Conservation (phyloP, 176 grass and related monocot genomes). For the Cenchrus fungigraminus region DNA sequence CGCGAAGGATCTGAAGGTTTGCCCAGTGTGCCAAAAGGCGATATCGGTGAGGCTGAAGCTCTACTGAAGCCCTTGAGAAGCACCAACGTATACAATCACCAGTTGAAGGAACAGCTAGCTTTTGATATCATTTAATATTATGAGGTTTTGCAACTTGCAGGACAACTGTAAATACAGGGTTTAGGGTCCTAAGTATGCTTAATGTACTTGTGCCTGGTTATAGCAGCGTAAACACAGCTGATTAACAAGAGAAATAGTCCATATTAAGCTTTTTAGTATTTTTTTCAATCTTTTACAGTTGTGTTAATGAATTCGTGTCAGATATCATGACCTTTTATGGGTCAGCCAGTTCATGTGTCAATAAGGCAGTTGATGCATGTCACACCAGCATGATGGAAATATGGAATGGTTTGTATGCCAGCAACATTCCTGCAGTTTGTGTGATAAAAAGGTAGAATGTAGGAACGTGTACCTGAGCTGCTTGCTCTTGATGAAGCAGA, state of each 20-base stretch:
- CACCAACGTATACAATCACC: slow-evolving; percentile 5
- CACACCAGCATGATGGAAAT: too few species aligned
- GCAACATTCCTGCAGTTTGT: neutral
- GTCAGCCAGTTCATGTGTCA: slow-evolving; percentile 47
- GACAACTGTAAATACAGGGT: slow-evolving; percentile 22
- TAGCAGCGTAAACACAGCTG: neutral
- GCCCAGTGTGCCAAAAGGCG: slow-evolving; percentile 68
- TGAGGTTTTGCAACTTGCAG: neutral
- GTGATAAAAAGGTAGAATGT: neutral
- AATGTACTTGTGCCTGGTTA: neutral
- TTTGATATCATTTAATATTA: neutral
- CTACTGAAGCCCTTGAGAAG: slow-evolving; percentile 49
- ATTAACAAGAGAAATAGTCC: neutral
- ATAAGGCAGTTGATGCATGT: too few species aligned
- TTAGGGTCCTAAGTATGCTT: neutral
- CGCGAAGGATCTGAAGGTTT: slow-evolving; percentile 65
- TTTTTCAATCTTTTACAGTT: neutral
- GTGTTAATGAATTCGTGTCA: neutral
- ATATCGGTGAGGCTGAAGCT: slow-evolving; percentile 76
- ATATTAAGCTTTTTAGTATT: neutral
- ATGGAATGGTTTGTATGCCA: neutral
- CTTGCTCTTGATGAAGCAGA: neutral
- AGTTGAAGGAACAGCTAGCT: neutral
- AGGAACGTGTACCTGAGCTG: neutral
- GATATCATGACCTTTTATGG: too few species aligned